A percentile compares a stretch with the other conserved stretches of the same genome.
phyloP scores from a whole-genome alignment of 805 yeast species.

The Wickerhamiella azymoides region DNA sequence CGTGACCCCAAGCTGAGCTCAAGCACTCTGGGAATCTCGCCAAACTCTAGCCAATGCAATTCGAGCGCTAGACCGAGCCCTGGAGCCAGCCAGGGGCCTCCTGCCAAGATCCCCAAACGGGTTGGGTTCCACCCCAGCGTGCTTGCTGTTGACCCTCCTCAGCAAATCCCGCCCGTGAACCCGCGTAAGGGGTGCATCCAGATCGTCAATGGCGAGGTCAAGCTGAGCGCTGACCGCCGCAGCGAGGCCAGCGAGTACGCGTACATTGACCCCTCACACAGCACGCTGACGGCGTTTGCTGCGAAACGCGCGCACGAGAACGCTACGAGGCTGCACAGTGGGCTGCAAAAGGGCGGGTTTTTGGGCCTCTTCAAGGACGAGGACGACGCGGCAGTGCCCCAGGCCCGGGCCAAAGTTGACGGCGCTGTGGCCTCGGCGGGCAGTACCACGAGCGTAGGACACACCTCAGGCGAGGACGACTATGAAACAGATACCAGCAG shows the following conservation, averaged over 20 bases:
- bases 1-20: neutral
- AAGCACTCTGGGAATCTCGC: too few relatives aligned
- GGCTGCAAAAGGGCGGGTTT: conserved; percentile 8
- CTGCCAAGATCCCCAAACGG: conserved; percentile 5
- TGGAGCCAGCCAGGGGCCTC: neutral
- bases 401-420: neutral
- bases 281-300: conserved; percentile 12
- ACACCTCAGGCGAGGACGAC: neutral
- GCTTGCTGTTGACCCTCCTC: conserved; percentile 73
- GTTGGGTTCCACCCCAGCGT: conserved; percentile 57
- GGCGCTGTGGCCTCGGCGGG: conserved; percentile 16
- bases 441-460: neutral
- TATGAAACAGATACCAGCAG: neutral
- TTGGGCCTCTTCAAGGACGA: conserved; percentile 13
- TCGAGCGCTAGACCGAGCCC: too few relatives aligned
- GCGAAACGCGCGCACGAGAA: conserved; percentile 15
- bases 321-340: conserved; percentile 15
- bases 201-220: conserved; percentile 21
- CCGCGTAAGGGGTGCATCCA: conserved; percentile 69
- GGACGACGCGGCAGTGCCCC: conserved; percentile 13
- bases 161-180: conserved; percentile 76
- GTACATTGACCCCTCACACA: conserved; percentile 14
- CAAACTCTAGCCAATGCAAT: too few relatives aligned
- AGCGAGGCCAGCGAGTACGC: conserved; percentile 8
- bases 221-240: conserved; percentile 8